Base-by-base conservation (phyloP, 768 basidiomycete genomes). In the Leccinum rimulosum region DNA sequence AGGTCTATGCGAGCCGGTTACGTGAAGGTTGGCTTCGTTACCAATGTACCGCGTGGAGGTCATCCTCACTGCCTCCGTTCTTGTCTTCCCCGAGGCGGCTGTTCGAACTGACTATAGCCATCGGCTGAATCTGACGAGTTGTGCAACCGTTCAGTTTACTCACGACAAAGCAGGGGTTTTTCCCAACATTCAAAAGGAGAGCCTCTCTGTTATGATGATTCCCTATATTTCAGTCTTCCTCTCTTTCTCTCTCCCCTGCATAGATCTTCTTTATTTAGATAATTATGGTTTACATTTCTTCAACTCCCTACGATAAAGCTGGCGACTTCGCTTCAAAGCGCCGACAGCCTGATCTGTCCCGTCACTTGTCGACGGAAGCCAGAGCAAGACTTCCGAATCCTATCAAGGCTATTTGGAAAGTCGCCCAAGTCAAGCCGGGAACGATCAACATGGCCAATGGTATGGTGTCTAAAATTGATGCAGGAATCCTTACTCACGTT, bases 371-470 rank as follows among this genome's bases (percentile, higher is more conserved):
- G 2, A 58, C 63, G n/a, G 74, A 75, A 55, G 69, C 76, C 25
- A 66, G 67, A 30, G 65, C 68, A 1, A 64, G 75, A 36, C 70
- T 71, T 4, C 73, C 74, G 2, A 75, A 75, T 49, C 71, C 74
- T 8, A 75, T 75, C 61, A 75, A 75, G 56, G 49, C 75, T 27
- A 75, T 75, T 14, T 75, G 75, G 73, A 74, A 73, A 52, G 70
- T 56, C 14, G 69, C 75, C n/a, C 68, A 72, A 51, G 72, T 72
- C 38, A 74, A 68, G 54, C 61, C 71, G 8, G 71, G 71, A 11
- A 72, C 75, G 35, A 75, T 75, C 58, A 76, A 74, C 61, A 73
- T 75, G 66, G 74, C 75, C 15, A 75, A 75, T 45, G 74, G 74
- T 74, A 58, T 35, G 61, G 10, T 10, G 19, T 6, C 47, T 35